phyloP scores from a whole-genome alignment of 495 filamentous ascomycete genomes.

The Aspergillus steynii region DNA sequence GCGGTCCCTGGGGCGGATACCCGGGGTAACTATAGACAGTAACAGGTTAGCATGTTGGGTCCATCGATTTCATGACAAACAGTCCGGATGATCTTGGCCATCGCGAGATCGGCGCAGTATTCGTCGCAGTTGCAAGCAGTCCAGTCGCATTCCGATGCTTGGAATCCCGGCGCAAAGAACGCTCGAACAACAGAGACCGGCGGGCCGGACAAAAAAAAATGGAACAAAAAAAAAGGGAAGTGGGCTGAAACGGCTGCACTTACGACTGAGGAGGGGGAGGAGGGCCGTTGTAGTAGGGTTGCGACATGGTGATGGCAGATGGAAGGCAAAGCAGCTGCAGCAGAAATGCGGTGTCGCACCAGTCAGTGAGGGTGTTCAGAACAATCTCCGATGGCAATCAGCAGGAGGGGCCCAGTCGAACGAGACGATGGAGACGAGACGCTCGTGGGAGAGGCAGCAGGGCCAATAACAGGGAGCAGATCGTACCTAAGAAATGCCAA shows the following conservation, averaged over 20 bases:
- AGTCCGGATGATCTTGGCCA: background rate
- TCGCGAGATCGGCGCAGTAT: background rate
- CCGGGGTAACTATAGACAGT: conserved; percentile 14
- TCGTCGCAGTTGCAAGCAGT: background rate
- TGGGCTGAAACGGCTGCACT: conserved; percentile 11
- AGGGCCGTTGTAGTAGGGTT: conserved; percentile 26
- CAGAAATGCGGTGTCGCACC: background rate
- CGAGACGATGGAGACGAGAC: conserved; percentile 11
- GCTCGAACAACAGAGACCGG: background rate
- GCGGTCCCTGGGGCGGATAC: conserved; percentile 30
- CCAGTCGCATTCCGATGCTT: background rate
- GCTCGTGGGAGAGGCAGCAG: conserved; percentile 9
- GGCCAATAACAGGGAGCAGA: conserved; percentile 21
- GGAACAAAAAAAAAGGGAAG: background rate
- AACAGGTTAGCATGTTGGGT: background rate
- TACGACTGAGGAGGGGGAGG: conserved; percentile 29
- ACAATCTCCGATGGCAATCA: background rate
- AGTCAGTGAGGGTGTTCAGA: conserved; percentile 2
- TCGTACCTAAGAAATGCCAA: conserved; percentile 27
- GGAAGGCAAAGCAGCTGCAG: conserved; percentile 5
- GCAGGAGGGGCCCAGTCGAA: conserved; percentile 2
- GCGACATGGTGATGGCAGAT: conserved; percentile 19
- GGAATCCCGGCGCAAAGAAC: background rate
- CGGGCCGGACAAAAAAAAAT: background rate
- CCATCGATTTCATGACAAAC: background rate